Base-by-base conservation (phyloP, 1,139 yeast species). In the Pichia sp. region DNA sequence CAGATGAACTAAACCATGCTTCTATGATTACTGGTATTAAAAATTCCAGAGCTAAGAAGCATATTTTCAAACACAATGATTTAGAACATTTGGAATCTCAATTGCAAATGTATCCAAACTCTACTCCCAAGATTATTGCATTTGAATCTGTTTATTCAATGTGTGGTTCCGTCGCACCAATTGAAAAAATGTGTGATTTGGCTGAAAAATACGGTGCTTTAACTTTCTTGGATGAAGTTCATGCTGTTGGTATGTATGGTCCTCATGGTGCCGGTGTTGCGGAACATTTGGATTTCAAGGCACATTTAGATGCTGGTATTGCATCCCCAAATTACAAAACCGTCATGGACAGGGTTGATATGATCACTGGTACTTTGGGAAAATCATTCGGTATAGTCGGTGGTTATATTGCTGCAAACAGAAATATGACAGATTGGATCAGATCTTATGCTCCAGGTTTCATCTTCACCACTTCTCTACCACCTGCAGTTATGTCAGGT, bases 251-350 rank as follows among this genome's bases (percentile, higher is more conserved):
- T 46, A 79, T 92, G 84, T 92, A 92, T 64, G 98, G 98, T 59
- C 97, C 98, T 50, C 96, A 86, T 60, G 99, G 99, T 60, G 98
- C 96, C 38, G 99, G 99, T 69, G 97, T 92, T 46, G 97, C 97
- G 42, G 98, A 94, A 67, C 98, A 92, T 64, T 73, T 85, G 60
- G 85, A 92, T 66, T 90, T 87, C 59, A 85, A 85, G 41, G 79
- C 81, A 49, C 95, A 88, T 63, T 74, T 83, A 62, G 70, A 75
- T 52, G 62, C 77, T 16, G 95, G 94, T 56, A 71, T 81, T 52
- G 72, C 73, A 7, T 68, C 78, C n/a, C 75, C 79, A 44, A 59
- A 59, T 35, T 56, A 62, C 42, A 62, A 69, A 45, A 79, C 95
- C 16, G 83, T 85, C 38, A 77, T 84, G 86, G 90, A 82, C 66